Percentiles rank a stretch among this genome's conserved stretches.
Conservation (phyloP, 768 basidiomycete species). For the Termitomyces sp. region DNA sequence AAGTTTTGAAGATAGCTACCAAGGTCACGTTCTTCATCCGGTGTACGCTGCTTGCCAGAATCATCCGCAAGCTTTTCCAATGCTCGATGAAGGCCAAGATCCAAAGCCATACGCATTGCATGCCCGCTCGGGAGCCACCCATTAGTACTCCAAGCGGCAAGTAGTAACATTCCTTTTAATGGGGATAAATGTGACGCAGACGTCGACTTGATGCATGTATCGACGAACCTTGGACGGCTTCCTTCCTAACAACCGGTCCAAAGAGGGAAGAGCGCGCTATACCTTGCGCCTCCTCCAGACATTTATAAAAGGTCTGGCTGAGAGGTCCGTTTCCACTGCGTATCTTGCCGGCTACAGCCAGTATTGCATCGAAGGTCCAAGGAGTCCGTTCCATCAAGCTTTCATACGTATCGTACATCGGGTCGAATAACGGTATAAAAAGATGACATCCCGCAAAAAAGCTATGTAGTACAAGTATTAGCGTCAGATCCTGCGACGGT, state of each 20-base stretch:
- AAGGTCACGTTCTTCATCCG: slow-evolving; percentile 84
- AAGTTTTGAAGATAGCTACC: slow-evolving; percentile 36
- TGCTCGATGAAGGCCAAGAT: slow-evolving; percentile 89
- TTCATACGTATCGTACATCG: slow-evolving; percentile 89
- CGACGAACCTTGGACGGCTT: slow-evolving; percentile 80
- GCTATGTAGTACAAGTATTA: slow-evolving; percentile 40
- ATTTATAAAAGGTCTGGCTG: slow-evolving; percentile 81
- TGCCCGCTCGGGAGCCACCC: slow-evolving; percentile 95
- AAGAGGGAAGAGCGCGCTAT: slow-evolving; percentile 92
- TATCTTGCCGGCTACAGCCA: slow-evolving; percentile 90
- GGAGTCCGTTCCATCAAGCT: slow-evolving; percentile 87
- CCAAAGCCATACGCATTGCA: slow-evolving; percentile 93
- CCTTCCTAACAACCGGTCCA: slow-evolving; percentile 89
- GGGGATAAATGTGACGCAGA: slow-evolving; percentile 13
- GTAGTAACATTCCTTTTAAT: slow-evolving; percentile 72
- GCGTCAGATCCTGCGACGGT: slow-evolving; percentile 25
- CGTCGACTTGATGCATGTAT: slow-evolving; percentile 10
- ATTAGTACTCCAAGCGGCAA: slow-evolving; percentile 92
- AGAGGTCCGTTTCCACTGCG: slow-evolving; percentile 85
- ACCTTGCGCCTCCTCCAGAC: slow-evolving; percentile 91
- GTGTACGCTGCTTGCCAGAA: slow-evolving; percentile 55
- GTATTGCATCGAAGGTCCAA: slow-evolving; percentile 92
- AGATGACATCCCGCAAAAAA: slow-evolving; percentile 96
- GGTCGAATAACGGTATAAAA: slow-evolving; percentile 95
- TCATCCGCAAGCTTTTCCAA: slow-evolving; percentile 86